Percentiles rank a stretch among this genome's conserved stretches.
These are phyloP conservation scores for Vigna mungo DNA, from an alignment of 306 rosid genomes.

Conservation along the genomic window DNA sequence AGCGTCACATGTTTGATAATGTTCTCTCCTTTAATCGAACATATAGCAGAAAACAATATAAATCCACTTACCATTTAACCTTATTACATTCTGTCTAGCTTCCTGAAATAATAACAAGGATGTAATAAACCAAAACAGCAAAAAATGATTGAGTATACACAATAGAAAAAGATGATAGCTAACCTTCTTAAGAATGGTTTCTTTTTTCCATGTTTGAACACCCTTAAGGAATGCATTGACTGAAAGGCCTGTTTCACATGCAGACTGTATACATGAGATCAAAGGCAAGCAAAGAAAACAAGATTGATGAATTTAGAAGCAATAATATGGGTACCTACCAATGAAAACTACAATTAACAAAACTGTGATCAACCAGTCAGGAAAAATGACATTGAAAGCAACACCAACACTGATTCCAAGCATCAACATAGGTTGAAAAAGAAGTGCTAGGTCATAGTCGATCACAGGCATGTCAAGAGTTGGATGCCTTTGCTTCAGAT, in stretches of 20 bases:
- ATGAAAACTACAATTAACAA: constrained; percentile 64
- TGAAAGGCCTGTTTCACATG: constrained; percentile 46
- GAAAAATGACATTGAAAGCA: constrained; percentile 73
- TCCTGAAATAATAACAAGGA: constrained; percentile 57
- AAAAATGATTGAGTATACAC: neutral
- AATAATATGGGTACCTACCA: constrained; percentile 50
- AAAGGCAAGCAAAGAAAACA: neutral
- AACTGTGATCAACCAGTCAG: constrained; percentile 81
- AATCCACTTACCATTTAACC: constrained; percentile 34
- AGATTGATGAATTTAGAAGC: neutral
- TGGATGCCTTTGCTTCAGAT: constrained; percentile 70
- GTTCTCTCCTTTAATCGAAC: neutral
- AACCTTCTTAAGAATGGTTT: constrained; percentile 66
- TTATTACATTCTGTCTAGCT: constrained; percentile 51
- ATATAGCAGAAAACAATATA: neutral
- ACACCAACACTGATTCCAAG: constrained; percentile 86
- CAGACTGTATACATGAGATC: constrained; percentile 3
- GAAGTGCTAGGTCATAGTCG: constrained; percentile 77
- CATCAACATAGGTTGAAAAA: constrained; percentile 82
- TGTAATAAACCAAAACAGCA: constrained; percentile 5
- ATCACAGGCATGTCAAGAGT: constrained; percentile 73
- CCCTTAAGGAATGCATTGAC: constrained; percentile 71
- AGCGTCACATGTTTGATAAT: constrained; percentile 4
- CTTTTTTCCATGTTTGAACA: constrained; percentile 76
- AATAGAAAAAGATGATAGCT: neutral